Conservation (phyloP, 2,329 filamentous ascomycete genomes). For the Trichophyton simii region DNA sequence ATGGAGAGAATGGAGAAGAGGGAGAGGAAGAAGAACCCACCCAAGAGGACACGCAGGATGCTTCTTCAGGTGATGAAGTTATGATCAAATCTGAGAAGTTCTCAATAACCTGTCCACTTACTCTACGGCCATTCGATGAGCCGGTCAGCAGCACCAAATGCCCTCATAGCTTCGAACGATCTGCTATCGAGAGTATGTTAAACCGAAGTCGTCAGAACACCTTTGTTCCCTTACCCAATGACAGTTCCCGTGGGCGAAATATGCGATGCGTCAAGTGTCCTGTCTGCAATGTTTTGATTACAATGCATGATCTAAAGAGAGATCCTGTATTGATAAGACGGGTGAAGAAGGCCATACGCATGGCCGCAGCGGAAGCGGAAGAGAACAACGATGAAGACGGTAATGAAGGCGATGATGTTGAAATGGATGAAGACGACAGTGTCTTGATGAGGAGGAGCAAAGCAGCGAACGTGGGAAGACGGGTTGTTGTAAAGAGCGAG, state of each 20-base stretch:
- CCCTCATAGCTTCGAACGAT: conserved; percentile 38
- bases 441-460: conserved; percentile 8
- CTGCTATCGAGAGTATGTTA: conserved; percentile 36
- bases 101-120: conserved; percentile 38
- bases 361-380: conserved; percentile 21
- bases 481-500: conserved; percentile 6
- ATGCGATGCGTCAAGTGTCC: conserved; percentile 28
- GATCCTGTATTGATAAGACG: conserved; percentile 31
- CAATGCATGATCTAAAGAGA: conserved; percentile 26
- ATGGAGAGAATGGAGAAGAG: conserved; percentile 19
- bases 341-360: conserved; percentile 25
- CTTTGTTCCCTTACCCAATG: conserved; percentile 14
- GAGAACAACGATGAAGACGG: conserved; percentile 23
- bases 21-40: conserved; percentile 17
- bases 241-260: conserved; percentile 8
- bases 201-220: conserved; percentile 19
- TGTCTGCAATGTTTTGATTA: conserved; percentile 29
- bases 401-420: conserved; percentile 21
- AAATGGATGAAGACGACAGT: conserved; percentile 12
- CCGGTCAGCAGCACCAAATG: conserved; percentile 39
- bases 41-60: neutral
- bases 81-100: conserved; percentile 35
- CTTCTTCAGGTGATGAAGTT: conserved; percentile 22
- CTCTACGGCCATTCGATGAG: conserved; percentile 33
- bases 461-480: conserved; percentile 12